Evolutionary conservation across 805 yeast species (phyloP).

Genomic region (baker's yeast (Saccharomyces cerevisiae)): DNA sequence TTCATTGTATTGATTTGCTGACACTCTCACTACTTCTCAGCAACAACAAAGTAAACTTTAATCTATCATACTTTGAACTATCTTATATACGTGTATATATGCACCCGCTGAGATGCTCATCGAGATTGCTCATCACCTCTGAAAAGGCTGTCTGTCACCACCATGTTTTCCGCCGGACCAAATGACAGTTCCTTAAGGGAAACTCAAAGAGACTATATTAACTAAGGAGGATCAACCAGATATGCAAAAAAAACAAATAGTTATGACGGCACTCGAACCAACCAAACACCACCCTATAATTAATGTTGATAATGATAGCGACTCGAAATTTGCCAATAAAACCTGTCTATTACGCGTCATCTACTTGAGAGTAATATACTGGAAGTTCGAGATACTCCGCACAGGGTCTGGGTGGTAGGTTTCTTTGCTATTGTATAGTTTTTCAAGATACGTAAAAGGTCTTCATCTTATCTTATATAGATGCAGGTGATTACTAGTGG

Average conservation of each 20-base stretch:
- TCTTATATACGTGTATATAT: not conserved
- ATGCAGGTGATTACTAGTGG: not conserved
- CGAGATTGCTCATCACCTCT: not conserved
- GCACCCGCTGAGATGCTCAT: not conserved
- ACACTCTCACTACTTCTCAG: not conserved
- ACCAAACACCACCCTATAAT: not conserved
- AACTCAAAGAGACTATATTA: not conserved
- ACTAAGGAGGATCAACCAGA: not conserved
- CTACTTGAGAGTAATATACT: not conserved
- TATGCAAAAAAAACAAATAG: not conserved
- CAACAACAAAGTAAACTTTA: no score
- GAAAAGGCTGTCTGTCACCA: not conserved
- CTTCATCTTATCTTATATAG: not conserved
- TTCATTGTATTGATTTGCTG: not conserved
- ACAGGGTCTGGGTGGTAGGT: not conserved
- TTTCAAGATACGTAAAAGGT: not conserved
- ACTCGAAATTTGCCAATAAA: not conserved
- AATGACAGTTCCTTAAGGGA: not conserved
- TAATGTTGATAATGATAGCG: not conserved
- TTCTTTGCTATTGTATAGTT: not conserved
- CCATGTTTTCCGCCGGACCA: not conserved
- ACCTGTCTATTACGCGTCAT: not conserved
- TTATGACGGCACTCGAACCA: not conserved
- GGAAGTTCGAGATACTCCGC: not conserved
- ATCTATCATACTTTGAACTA: not conserved